Base-by-base conservation (phyloP, 768 basidiomycete species). In the Chalciporus sphaerocephalus region DNA sequence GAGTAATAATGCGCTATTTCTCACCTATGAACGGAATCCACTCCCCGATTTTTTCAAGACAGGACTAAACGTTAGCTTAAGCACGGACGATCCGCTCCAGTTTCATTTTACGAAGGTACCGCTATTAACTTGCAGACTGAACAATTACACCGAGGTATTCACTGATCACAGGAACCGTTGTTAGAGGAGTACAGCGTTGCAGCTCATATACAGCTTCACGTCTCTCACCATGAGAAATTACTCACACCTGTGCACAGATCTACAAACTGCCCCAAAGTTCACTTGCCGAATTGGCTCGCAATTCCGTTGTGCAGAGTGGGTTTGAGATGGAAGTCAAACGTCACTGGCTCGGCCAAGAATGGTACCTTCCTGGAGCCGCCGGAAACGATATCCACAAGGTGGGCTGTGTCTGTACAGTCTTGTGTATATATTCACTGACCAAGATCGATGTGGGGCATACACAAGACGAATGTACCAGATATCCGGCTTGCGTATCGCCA, bases 311-410 rank as follows among this genome's bases (percentile, higher is more conserved):
- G 37, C 96, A 98, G 63, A 92, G 90, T 57, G 96, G 96, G 1
- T 98, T 97, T 62, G 96, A 99, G 69, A 98, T 97, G 93, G 87
- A 95, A 63, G 65, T 97, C 58, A 98, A 98, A 70, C 84, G 90
- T 9, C 92, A 90, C 62, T 94, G 92, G 92, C 73, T 99, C 3
- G 96, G 96, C 1, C 80, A 87, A 53, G 71, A 86, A 44, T 99
- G 92, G 92, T 98, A 92, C 66, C 74, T 93, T 7, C 87, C 92
- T 3, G 96, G 96, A 16, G 84, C 89, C 1, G 82, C 83, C 6
- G 96, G 96, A 3, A 99, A 99, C 62, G 91, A 95, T 57, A 98
- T 98, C 47, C 75, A 96, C 65, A 97, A 96, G 81, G 92, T 87
- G 34, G 11, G 69, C 48, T 16, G 21, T 40, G 27, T 8, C 42